Evolutionary conservation across 2,329 filamentous ascomycete species (phyloP).

Genomic region (Aspergillus persii): DNA sequence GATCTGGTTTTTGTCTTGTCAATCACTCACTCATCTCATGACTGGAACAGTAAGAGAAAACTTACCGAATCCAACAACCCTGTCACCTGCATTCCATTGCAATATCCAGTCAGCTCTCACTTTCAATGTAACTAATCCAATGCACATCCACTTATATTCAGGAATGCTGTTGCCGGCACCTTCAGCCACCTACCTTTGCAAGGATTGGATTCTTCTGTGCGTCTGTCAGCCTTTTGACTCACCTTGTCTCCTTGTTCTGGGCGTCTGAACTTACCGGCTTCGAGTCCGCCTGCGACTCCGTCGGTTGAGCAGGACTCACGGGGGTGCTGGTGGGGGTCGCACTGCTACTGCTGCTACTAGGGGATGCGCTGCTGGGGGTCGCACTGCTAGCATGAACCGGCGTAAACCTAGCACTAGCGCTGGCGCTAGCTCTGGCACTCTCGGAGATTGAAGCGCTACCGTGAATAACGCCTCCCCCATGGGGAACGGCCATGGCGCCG

Average conservation of each 20-base stretch:
- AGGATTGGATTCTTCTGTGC: neutral
- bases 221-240: neutral
- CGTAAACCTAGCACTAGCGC: neutral
- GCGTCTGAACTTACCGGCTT: neutral
- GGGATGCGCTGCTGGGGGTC: neutral
- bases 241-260: too few relatives aligned
- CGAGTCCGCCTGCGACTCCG: too few relatives aligned
- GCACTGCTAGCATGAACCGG: neutral
- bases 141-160: neutral
- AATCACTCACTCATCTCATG: too few relatives aligned
- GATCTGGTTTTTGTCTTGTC: neutral
- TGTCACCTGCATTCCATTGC: neutral
- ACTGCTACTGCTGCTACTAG: neutral
- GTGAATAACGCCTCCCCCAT: neutral
- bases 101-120: neutral
- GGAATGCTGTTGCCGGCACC: neutral
- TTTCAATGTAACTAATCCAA: neutral
- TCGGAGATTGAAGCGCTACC: neutral
- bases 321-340: neutral
- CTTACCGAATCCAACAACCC: neutral
- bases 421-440: neutral
- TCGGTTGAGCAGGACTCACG: neutral
- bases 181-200: neutral
- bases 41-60: neutral
- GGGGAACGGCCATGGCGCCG: slow-evolving; percentile 1